A percentile compares a stretch with the other conserved stretches of the same genome.
phyloP scores from a whole-genome alignment of 2,329 filamentous ascomycete species.

The Akanthomyces dipterigenus region DNA sequence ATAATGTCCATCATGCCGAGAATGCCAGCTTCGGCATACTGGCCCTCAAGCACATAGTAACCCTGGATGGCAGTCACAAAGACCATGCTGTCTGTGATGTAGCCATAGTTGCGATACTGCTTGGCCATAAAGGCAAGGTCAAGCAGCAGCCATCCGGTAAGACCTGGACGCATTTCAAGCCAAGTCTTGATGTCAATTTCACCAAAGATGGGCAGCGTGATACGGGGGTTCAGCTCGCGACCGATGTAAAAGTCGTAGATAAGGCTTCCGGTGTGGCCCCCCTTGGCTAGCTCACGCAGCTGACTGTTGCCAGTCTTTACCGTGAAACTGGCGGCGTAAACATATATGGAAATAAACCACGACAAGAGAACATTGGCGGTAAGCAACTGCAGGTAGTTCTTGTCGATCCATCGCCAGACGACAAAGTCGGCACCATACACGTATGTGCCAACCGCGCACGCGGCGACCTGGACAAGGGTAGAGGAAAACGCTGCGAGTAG shows the following conservation, averaged over 20 bases:
- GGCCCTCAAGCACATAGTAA: constrained; percentile 74
- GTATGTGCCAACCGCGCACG: constrained; percentile 64
- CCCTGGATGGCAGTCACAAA: constrained; percentile 68
- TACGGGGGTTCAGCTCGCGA: constrained; percentile 84
- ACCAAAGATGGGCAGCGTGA: constrained; percentile 68
- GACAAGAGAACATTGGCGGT: constrained; percentile 74
- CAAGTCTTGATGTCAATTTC: constrained; percentile 84
- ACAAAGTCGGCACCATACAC: constrained; percentile 70
- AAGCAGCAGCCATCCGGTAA: constrained; percentile 78
- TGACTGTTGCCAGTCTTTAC: constrained; percentile 65
- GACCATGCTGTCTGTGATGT: constrained; percentile 74
- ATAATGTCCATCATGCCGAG: constrained; percentile 89
- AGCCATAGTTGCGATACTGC: constrained; percentile 76
- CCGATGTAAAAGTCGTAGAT: constrained; percentile 95
- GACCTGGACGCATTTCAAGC: constrained; percentile 77
- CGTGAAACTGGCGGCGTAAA: constrained; percentile 72
- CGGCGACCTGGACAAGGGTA: constrained; percentile 60
- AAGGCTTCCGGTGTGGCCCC: constrained; percentile 72
- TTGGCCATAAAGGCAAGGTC: constrained; percentile 77
- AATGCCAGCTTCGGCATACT: constrained; percentile 78
- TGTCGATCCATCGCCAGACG: constrained; percentile 83
- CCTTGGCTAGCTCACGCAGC: constrained; percentile 68
- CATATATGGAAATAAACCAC: constrained; percentile 61
- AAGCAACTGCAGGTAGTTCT: constrained; percentile 79
- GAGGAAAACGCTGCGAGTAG: constrained; percentile 58